Evolutionary conservation across 768 basidiomycete species (phyloP), one percentile per base, ranked within the genome.

Genomic region (Mycena epipterygia): DNA sequence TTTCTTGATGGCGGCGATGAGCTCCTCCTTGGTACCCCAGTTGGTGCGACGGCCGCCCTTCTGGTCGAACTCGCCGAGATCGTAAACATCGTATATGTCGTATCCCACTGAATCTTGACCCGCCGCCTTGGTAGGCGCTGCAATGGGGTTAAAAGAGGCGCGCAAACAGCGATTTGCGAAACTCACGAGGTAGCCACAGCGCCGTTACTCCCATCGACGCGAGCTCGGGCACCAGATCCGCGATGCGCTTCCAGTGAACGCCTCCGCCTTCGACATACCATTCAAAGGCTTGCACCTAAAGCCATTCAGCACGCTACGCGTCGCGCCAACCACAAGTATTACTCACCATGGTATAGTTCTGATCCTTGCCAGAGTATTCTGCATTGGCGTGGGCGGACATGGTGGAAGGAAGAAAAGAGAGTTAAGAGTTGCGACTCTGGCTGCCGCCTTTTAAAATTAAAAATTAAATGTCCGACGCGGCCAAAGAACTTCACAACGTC

Each of bases 21-120:
- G 85, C 58, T 93, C 88, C 27, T 89, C 87, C 67, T 91, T 91
- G 27, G 88, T 88, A n/a, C 92, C 92, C 88, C 90, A 93, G 60
- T 90, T 86, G 2, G 91, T 93, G 5, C 82, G 74, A 33, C 81
- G 72, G 13, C 84, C 80, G 23, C 85, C 88, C 69, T 86, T 89
- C 80, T 90, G 90, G 65, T 88, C 75, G 64, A 90, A 91, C 73
- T 90, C 89, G 44, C 89, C 89, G 12, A 58, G 30, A 30, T 64
- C 61, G 9, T 58, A 42, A 14, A 53, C 62, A 48, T 77, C 76
- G 64, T 74, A 77, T 2, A 77, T 71, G 35, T 76, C 77, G 63
- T 76, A 78, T 21, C 77, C 77, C 21, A 76, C 76, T 2, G 74
- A 75, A 4, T 75, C 48, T 52, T 72, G 76, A 5, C 70, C 70